Base-by-base conservation (phyloP, 176 grass and related monocot species). In the Puccinellia tenuiflora region DNA sequence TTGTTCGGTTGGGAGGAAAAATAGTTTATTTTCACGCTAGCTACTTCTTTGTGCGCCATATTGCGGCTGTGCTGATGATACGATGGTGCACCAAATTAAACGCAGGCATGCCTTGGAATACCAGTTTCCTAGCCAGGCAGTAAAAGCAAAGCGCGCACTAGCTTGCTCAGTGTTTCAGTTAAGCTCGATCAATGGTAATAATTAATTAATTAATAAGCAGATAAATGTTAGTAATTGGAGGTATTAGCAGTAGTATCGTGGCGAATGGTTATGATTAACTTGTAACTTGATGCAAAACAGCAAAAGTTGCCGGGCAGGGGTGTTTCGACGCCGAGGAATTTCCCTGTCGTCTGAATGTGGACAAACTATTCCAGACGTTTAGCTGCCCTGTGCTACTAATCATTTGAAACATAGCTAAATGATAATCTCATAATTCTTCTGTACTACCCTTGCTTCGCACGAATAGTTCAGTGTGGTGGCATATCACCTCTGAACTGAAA, bases 381-480 rank as follows among this genome's bases (percentile, higher is more conserved):
- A 31, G 12, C 18, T 85, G 39, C 30, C 24, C 20, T 69, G 29
- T 66, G 15, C 17, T 45, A 45, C 13, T 45, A 45, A 45, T 60
- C 5, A 51, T 16, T 61, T 76, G 77, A 50, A 69, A 69, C 21
- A 24, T n/a, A 42, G 35, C 21, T 16, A 72, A 47, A 72, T 89
- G 61, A 77, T 85, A 85, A 51, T 77, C 61, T 51, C 77, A 77
- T 85, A 85, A 85, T 89, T 70, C 51, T 33, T 34, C 7, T 71
- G 63, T 69, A 28, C 75, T 67, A 16, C 57, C 64, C 0, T 14
- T 9, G 5, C 25, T n/a, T 46, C 38, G 11, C n/a, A 24, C 31
- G 15, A 66, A 79, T 82, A 82, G 75, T 80, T 78, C 21, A 85
- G 21, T 89, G 30, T 50, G 83, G 83, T 89, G 72, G 72, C 14